Conservation (phyloP, 208 protist genomes). For the Acanthamoeba quina region DNA sequence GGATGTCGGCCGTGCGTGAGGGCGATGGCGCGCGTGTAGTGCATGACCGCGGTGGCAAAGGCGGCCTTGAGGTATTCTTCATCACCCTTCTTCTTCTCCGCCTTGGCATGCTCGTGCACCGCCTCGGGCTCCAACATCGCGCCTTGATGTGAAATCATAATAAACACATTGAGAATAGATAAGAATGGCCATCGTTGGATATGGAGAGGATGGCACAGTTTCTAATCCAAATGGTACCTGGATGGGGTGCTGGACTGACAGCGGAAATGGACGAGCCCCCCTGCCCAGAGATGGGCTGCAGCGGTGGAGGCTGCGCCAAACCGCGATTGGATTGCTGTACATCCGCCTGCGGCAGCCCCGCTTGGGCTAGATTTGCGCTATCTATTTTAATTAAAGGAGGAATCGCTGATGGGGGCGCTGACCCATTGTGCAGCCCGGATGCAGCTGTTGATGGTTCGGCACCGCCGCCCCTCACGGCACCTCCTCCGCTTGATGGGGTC, state of each 20-base stretch:
- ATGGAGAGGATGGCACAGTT: background rate
- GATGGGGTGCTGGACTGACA: background rate
- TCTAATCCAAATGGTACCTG: background rate
- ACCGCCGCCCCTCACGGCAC: background rate
- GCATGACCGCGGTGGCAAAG: constrained; percentile 58
- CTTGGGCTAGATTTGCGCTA: background rate
- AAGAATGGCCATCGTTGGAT: background rate
- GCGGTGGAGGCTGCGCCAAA: background rate
- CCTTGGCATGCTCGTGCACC: constrained; percentile 68
- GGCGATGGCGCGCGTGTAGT: constrained; percentile 61
- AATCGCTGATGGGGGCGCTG: background rate
- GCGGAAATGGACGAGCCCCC: background rate
- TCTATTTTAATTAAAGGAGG: constrained; percentile 30
- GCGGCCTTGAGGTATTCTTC: constrained; percentile 37
- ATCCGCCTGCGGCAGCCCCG: background rate
- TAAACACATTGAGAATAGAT: background rate
- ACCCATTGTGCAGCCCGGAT: background rate
- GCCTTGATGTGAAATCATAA: background rate
- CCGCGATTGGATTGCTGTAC: background rate
- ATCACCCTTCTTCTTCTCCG: constrained; percentile 56
- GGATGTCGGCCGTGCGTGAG: constrained; percentile 50
- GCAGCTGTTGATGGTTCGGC: background rate
- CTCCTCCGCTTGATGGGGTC: background rate
- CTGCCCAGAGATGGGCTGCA: constrained; percentile 10
- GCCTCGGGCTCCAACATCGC: constrained; percentile 19